phyloP scores from a whole-genome alignment of 2,329 filamentous ascomycete genomes.

The Trichoderma guizhouense region DNA sequence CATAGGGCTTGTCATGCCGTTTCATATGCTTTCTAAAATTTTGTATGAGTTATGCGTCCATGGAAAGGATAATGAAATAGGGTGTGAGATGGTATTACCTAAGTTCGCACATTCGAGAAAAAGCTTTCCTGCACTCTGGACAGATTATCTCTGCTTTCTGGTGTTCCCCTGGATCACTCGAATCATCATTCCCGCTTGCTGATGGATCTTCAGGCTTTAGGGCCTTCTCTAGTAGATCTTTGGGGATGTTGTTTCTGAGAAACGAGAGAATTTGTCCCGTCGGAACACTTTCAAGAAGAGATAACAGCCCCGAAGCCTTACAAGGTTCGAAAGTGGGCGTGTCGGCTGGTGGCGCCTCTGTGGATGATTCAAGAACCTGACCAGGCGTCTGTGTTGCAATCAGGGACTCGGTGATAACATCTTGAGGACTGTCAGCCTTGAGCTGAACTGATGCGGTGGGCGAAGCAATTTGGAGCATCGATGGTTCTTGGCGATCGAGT shows the following conservation, averaged over 20 bases:
- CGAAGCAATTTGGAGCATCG: background rate
- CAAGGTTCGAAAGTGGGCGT: background rate
- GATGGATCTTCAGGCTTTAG: slow-evolving; percentile 24
- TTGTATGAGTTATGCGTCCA: background rate
- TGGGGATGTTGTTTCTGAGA: slow-evolving; percentile 25
- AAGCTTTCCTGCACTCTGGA: slow-evolving; percentile 44
- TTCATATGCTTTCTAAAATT: slow-evolving; percentile 72
- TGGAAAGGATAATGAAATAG: too few species aligned
- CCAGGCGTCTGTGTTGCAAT: background rate
- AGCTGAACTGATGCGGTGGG: background rate
- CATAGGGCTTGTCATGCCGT: slow-evolving; percentile 76
- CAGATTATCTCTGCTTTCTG: slow-evolving; percentile 29
- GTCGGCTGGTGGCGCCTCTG: background rate
- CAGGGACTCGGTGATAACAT: background rate
- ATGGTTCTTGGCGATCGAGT: background rate
- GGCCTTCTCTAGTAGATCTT: slow-evolving; percentile 32
- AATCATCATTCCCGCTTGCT: slow-evolving; percentile 18
- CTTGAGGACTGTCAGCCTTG: background rate
- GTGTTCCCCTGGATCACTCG: background rate
- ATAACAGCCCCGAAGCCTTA: background rate
- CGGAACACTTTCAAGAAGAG: background rate
- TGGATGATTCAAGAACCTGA: background rate
- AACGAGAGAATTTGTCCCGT: background rate
- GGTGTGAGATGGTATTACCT: slow-evolving; percentile 42
- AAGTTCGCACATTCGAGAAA: slow-evolving; percentile 52